Percentiles rank a stretch among this genome's conserved stretches.
Conservation (phyloP, 495 filamentous ascomycete species). For the Aspergillus sclerotiicarbonarius region DNA sequence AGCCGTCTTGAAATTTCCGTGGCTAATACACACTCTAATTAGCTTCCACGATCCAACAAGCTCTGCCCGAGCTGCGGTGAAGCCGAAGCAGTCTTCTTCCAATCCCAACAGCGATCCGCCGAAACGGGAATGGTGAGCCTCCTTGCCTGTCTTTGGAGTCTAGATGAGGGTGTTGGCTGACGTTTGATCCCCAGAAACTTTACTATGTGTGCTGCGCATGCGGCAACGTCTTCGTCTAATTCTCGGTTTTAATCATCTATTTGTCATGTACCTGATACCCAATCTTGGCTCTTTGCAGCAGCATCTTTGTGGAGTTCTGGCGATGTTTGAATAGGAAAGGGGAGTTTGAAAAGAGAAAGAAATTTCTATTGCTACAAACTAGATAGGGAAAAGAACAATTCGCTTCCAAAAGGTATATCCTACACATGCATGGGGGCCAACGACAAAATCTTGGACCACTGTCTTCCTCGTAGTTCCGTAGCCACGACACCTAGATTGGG, state of each 20-base stretch:
- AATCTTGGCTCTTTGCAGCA: conserved; percentile 16
- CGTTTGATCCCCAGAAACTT: conserved; percentile 67
- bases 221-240: conserved; percentile 75
- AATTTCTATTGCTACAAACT: conserved; percentile 36
- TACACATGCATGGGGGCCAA: conserved; percentile 92
- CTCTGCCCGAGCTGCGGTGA: conserved; percentile 80
- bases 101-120: conserved; percentile 92
- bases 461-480: conserved; percentile 77
- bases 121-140: conserved; percentile 94
- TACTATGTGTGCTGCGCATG: conserved; percentile 96
- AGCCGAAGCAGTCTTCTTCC: conserved; percentile 92
- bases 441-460: conserved; percentile 97
- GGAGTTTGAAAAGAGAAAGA: conserved; percentile 13
- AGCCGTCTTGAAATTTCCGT: conserved; percentile 16
- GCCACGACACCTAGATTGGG: conserved; percentile 69
- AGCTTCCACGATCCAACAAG: conserved; percentile 85
- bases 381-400: conserved; percentile 30
- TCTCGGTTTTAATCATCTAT: conserved; percentile 12
- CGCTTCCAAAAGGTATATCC: conserved; percentile 39
- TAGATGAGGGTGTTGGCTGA: neutral
- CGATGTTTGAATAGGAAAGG: conserved; percentile 7
- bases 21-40: conserved; percentile 50
- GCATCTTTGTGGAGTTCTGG: conserved; percentile 32
- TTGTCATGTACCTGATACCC: conserved; percentile 38
- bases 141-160: conserved; percentile 2